Evolutionary conservation across 768 basidiomycete species (phyloP), one percentile per base, ranked within the genome.

Genomic region (Termitomyces sp.): DNA sequence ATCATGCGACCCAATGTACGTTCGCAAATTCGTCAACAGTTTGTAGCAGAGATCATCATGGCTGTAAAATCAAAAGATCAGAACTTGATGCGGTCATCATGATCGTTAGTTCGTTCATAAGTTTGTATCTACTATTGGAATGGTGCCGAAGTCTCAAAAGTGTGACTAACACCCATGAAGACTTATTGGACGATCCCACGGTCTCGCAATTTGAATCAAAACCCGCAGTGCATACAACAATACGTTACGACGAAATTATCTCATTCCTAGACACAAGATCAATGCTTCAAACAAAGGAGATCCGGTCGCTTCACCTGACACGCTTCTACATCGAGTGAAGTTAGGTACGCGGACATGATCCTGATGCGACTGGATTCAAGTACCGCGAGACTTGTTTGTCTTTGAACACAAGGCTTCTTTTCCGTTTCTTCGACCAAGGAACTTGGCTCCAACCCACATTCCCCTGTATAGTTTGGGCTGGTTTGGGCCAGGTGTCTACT

Each of bases 401-500:
- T 45, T 36, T 30, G 48, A 58, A 58, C 62, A 63, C 46, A 59
- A 56, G 59, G 57, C 59, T 26, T 46, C 56, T 57, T 45, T 35
- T 28, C 33, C 13, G 38, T 24, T 43, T 52, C 58, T 44, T 36
- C 36, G 46, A 44, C 50, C 30, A 60, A 57, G 52, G 55, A 35
- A 49, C 24, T 58, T 24, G 14, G 40, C n/a, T 55, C 44, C 30
- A 55, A 30, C 20, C 32, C 7, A 45, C 44, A 28, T n/a, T n/a
- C n/a, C n/a, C 50, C 33, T 28, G 41, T 40, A 32, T 44, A 44
- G 30, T 30, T 30, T 35, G 33, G 9, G 13, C 33, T 10, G 47
- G 33, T 50, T 44, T 52, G 58, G 55, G 36, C 46, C 20, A 32
- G 41, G 59, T 59, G 59, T 61, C 59, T 62, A 57, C 56, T 66